Conservation (phyloP, 805 yeast species). For the Wickerhamiella domercqiae region DNA sequence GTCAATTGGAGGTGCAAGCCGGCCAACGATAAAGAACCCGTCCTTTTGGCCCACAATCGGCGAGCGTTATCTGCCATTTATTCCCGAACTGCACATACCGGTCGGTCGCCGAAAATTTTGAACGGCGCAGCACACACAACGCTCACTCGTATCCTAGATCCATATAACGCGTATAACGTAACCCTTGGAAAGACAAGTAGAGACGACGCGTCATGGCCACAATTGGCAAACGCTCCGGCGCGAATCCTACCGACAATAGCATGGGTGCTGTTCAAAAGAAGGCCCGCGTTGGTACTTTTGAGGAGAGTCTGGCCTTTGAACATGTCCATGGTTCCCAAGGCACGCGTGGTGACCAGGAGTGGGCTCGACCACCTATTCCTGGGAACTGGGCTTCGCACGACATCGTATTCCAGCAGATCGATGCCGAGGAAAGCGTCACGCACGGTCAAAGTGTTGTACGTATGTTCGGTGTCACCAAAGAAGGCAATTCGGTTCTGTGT, state of each 20-base stretch:
- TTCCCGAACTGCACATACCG: no score
- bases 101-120: no score
- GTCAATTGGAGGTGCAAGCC: no score
- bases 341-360: constrained; percentile 24
- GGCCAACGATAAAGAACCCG: no score
- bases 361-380: constrained; percentile 42
- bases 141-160: no score
- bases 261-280: no score
- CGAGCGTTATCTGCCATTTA: no score
- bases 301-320: background rate
- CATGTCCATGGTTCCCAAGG: background rate
- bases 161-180: no score
- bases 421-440: constrained; percentile 68
- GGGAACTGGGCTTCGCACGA: constrained; percentile 30
- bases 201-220: no score
- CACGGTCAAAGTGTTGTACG: constrained; percentile 44
- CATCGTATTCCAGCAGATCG: constrained; percentile 54
- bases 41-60: no score
- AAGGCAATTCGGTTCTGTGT: constrained; percentile 80
- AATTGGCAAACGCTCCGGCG: background rate
- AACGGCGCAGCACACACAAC: no score
- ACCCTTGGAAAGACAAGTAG: no score
- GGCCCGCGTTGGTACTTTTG: background rate
- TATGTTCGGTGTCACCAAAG: constrained; percentile 80
- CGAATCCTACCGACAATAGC: background rate